These are phyloP conservation scores for Saturnispora ahearnii DNA, from an alignment of 805 yeast species.

Conservation along the genomic window DNA sequence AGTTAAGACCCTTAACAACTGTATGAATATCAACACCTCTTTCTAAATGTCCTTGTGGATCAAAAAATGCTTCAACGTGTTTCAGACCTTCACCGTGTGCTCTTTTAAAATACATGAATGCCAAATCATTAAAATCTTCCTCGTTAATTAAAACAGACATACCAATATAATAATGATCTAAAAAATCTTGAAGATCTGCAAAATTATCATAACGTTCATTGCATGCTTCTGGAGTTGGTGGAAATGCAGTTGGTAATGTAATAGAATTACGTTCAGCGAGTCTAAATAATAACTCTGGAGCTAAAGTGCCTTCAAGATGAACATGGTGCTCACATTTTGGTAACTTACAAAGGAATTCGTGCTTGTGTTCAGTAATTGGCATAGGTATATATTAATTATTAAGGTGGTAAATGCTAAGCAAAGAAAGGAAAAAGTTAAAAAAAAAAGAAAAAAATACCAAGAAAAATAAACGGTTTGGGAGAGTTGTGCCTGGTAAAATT, in stretches of 20 bases:
- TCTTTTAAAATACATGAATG: slow-evolving; percentile 60
- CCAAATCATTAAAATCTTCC: slow-evolving; percentile 67
- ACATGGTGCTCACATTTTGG: slow-evolving; percentile 88
- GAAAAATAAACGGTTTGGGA: not conserved
- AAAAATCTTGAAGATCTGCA: slow-evolving; percentile 65
- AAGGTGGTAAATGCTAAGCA: not conserved
- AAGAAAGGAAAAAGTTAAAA: not conserved
- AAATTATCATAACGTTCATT: slow-evolving; percentile 52
- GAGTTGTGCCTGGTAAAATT: not conserved
- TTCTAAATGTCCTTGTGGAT: slow-evolving; percentile 76
- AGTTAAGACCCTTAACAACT: slow-evolving; percentile 57
- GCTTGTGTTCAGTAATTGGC: slow-evolving; percentile 22
- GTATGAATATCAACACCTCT: slow-evolving; percentile 52
- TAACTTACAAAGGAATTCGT: slow-evolving; percentile 50
- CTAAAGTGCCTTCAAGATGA: slow-evolving; percentile 76
- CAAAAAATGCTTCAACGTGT: slow-evolving; percentile 75
- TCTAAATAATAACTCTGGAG: slow-evolving; percentile 63
- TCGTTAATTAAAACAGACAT: slow-evolving; percentile 64
- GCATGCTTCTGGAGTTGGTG: slow-evolving; percentile 48
- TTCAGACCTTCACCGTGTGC: slow-evolving; percentile 50
- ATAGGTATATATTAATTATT: not conserved
- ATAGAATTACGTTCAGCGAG: slow-evolving; percentile 60
- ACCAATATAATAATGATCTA: slow-evolving; percentile 73
- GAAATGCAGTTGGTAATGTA: slow-evolving; percentile 52
- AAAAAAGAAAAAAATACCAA: not conserved